Evolutionary conservation across 2,329 filamentous ascomycete genomes (phyloP).

Genomic region (Colletotrichum liriopes): DNA sequence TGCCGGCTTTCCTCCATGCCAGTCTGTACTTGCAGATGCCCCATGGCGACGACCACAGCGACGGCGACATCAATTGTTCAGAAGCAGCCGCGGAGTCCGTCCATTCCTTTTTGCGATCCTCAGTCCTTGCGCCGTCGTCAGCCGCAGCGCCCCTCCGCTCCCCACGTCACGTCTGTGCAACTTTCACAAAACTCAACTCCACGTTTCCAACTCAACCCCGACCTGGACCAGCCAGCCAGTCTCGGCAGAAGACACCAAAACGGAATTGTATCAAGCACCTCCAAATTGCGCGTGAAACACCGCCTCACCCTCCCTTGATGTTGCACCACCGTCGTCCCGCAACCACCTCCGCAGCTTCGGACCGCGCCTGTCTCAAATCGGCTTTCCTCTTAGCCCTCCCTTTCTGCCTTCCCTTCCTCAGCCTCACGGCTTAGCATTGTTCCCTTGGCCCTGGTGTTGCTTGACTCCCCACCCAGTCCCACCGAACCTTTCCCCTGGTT

Average conservation of each 20-base stretch:
- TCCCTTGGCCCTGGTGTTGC: slow-evolving; percentile 1
- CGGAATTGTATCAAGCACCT: not conserved
- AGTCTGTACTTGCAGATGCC: not conserved
- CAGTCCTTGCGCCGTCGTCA: not conserved
- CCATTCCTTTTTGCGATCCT: slow-evolving; percentile 14
- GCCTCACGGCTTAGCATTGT: not conserved
- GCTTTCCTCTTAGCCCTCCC: slow-evolving; percentile 2
- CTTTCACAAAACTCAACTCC: slow-evolving; percentile 5
- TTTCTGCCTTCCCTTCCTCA: slow-evolving; percentile 4
- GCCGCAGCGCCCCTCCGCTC: slow-evolving; percentile 2
- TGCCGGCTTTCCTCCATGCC: not conserved
- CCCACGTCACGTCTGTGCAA: not conserved
- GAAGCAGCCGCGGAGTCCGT: not conserved
- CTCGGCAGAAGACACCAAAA: slow-evolving; percentile 18
- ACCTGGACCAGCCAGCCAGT: not conserved
- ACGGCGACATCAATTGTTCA: not conserved
- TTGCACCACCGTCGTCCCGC: not conserved
- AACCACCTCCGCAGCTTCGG: not conserved
- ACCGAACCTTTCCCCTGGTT: slow-evolving; percentile 21
- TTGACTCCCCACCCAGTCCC: slow-evolving; percentile 3
- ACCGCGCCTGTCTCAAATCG: slow-evolving; percentile 12
- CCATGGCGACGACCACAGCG: not conserved
- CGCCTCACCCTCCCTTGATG: slow-evolving; percentile 15
- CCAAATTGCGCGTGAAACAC: not conserved
- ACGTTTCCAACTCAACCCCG: not conserved